Evolutionary conservation across 1,284 basidiomycete species (phyloP), one percentile per base, ranked within the genome.

Genomic region (Cutaneotrichosporon sp.): DNA sequence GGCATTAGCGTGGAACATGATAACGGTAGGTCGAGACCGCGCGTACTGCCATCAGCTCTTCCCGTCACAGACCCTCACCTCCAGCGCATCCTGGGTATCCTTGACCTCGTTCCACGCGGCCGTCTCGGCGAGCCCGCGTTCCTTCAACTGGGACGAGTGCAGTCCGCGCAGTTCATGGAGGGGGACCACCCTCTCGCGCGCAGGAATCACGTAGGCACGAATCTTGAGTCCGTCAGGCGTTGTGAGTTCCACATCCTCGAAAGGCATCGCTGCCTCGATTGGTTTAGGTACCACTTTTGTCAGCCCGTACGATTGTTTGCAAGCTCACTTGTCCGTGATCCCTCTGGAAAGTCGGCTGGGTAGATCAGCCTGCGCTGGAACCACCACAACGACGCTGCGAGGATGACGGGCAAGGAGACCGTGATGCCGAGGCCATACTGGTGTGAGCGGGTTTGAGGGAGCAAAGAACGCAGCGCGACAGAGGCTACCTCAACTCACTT

Each of bases 1-100:
- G 76, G 79, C 91, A 67, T 94, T 94, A 10, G 91, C 91, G 62
- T 94, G 90, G 60, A 93, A 90, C 83, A 94, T 88, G 49, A 94
- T 71, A 2, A 94, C 79, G 0, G 90, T 93, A 1, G 90, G 90
- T 16, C 88, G 78, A 24, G 78, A 81, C 2, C 82, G 78, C 17
- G 82, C 80, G 63, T 85, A 87, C 84, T 87, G 46, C 29, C 10
- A 47, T 46, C 29, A 51, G 49, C 27, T 5, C 17, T 6, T 5
- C 16, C n/a, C n/a, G n/a, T n/a, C n/a, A n/a, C n/a, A n/a, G n/a
- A n/a, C n/a, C n/a, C 62, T 45, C 51, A 68, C 66, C 39, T 59
- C 54, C 4, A 67, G 42, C 10, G 64, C 62, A 17, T 68, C 66
- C 27, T 62, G 63, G 14, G 57, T 52, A 10, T 61, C 61, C 57